Evolutionary conservation across 164 flowering plant genomes (phyloP), one percentile per base, ranked within the genome.

Genomic region (Stephania yunnanensis): DNA sequence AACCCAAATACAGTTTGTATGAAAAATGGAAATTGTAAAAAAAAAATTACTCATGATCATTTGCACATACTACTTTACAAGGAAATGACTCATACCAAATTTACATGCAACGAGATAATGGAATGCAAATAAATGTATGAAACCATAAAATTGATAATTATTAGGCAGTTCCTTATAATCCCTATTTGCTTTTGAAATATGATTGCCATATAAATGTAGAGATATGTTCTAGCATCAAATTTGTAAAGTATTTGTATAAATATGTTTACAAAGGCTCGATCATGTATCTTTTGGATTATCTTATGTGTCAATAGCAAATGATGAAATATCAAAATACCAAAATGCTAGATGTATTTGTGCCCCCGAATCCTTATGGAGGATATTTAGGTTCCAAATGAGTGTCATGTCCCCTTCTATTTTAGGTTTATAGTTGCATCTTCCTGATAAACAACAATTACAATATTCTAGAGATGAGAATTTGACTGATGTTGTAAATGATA

Each of bases 171-270:
- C 73, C 63, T 2, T 71, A 48, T 29, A 71, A 71, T 50, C 15
- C 73, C 10, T 71, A 45, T 22, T 42, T 71, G 3, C 63, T 71
- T 4, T 10, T 6, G 12, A 71, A 71, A 46, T 71, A 48, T 50
- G 36, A 20, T 50, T 71, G 63, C 13, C 63, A 50, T 12, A 48
- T 71, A 22, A 50, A 71, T 71, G 73, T 71, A 3, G 73, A 71
- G 4, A 22, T 71, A 1, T 71, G 73, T 46, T 48, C 42, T 3
- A 71, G 7, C 25, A 52, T 71, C 30, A 71, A 71, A 46, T n/a
- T 3, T 50, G 64, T 52, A 8, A 71, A 71, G 22, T 71, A 71
- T 15, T 30, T 71, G 25, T 71, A 50, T n/a, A 71, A 71, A 20
- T 71, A 71, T 6, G 44, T 71, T 5, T 71, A 71, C 15, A 71